phyloP scores from a whole-genome alignment of 805 yeast species.

The Ogataea paraovalis region DNA sequence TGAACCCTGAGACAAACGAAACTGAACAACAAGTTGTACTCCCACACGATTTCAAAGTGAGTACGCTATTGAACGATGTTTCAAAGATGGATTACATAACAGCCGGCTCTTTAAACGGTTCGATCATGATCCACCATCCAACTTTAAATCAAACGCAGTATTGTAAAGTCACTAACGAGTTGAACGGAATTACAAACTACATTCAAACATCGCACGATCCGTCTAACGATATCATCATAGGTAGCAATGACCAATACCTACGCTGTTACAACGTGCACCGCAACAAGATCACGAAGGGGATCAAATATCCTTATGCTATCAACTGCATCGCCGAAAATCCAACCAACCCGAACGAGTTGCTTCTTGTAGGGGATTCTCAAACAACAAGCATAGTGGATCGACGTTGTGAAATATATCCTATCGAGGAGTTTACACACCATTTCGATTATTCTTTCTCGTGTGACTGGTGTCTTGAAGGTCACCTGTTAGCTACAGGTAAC shows the following conservation, averaged over 20 bases:
- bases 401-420: constrained; percentile 17
- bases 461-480: constrained; percentile 47
- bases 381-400: constrained; percentile 43
- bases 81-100: constrained; percentile 32
- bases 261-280: constrained; percentile 37
- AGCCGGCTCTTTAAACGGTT: constrained; percentile 55
- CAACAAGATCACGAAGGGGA: constrained; percentile 12
- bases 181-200: constrained; percentile 52
- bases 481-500: constrained; percentile 48
- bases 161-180: constrained; percentile 36
- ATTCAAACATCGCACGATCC: constrained; percentile 31
- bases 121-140: constrained; percentile 38
- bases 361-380: constrained; percentile 49
- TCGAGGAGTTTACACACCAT: constrained; percentile 38
- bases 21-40: constrained; percentile 11
- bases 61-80: constrained; percentile 43
- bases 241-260: constrained; percentile 47
- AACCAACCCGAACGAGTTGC: constrained; percentile 32
- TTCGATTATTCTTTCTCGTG: constrained; percentile 55
- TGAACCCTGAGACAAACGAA: constrained; percentile 21
- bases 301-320: constrained; percentile 41
- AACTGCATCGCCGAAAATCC: constrained; percentile 47
- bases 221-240: constrained; percentile 34
- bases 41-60: constrained; percentile 33
- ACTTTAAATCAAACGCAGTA: constrained; percentile 30